phyloP scores from a whole-genome alignment of 2,329 filamentous ascomycete species.

The Amesomyces nigricolor region DNA sequence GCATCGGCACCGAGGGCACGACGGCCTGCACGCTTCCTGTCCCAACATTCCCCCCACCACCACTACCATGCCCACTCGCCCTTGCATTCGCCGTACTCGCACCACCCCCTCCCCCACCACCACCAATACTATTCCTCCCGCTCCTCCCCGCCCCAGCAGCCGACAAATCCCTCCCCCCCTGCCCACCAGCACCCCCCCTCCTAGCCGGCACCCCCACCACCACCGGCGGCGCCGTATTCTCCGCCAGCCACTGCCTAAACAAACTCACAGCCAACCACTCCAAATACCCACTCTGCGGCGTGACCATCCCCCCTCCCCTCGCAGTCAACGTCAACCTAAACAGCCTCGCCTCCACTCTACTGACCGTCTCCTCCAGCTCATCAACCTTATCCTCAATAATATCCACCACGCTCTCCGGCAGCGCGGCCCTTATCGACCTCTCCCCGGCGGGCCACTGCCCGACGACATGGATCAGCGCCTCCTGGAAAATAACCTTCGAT shows the following conservation, averaged over 20 bases:
- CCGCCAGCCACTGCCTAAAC: constrained; percentile 89
- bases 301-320: constrained; percentile 73
- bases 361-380: constrained; percentile 77
- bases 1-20: neutral
- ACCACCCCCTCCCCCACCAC: constrained; percentile 17
- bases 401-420: constrained; percentile 74
- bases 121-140: constrained; percentile 19
- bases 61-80: neutral
- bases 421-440: constrained; percentile 65
- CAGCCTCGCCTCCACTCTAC: constrained; percentile 71
- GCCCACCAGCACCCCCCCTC: constrained; percentile 17
- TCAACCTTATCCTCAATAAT: constrained; percentile 94
- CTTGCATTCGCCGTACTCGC: constrained; percentile 14
- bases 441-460: constrained; percentile 86
- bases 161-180: constrained; percentile 1
- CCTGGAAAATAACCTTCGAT: constrained; percentile 75
- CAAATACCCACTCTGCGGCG: constrained; percentile 70
- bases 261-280: constrained; percentile 85
- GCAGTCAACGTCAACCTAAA: constrained; percentile 78
- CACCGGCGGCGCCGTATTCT: constrained; percentile 73
- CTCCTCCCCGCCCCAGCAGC: constrained; percentile 16
- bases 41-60: constrained; percentile 22
- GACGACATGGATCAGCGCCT: constrained; percentile 88
- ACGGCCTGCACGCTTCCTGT: neutral
- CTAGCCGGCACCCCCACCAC: constrained; percentile 28